Percentiles rank a stretch among this genome's conserved stretches.
These are phyloP conservation scores for Pseudogymnoascus sp. DNA, from an alignment of 2,329 filamentous ascomycete species.

Conservation along the genomic window DNA sequence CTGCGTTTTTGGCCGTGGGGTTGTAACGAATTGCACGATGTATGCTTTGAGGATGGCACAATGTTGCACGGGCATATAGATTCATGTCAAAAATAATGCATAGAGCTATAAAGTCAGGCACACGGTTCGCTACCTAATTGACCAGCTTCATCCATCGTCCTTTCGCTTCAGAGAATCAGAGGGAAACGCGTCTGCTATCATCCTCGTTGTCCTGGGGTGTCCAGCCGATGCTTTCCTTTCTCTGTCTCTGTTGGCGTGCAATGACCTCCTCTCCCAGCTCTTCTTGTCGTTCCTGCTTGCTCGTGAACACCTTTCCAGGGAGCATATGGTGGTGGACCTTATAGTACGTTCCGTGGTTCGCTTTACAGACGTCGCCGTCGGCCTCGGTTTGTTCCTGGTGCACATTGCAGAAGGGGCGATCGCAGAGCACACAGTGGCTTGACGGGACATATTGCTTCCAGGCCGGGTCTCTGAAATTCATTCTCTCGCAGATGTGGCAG, in stretches of 20 bases:
- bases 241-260: not conserved
- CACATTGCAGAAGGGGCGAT: not conserved
- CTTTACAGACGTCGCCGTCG: constrained; percentile 3
- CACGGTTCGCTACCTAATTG: not conserved
- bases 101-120: constrained; percentile 5
- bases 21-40: not conserved
- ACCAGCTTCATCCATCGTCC: not conserved
- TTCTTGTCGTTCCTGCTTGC: not conserved
- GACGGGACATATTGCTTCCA: constrained; percentile 3
- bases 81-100: not conserved
- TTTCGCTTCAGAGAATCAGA: not conserved
- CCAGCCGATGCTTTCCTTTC: constrained; percentile 1
- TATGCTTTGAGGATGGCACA: not conserved
- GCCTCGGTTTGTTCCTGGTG: not conserved
- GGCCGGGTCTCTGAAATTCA: not conserved
- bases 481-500: constrained; percentile 6
- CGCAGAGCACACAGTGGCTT: constrained; percentile 1
- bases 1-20: not conserved
- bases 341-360: constrained; percentile 1
- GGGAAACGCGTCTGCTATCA: not conserved
- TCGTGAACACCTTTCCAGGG: constrained; percentile 2
- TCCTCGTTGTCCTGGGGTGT: not conserved
- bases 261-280: not conserved
- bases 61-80: not conserved
- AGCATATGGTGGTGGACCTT: not conserved